A percentile compares a stretch with the other conserved stretches of the same genome.
These are phyloP conservation scores for Leccinum longicurvipes DNA, from an alignment of 768 basidiomycete species.

Conservation along the genomic window DNA sequence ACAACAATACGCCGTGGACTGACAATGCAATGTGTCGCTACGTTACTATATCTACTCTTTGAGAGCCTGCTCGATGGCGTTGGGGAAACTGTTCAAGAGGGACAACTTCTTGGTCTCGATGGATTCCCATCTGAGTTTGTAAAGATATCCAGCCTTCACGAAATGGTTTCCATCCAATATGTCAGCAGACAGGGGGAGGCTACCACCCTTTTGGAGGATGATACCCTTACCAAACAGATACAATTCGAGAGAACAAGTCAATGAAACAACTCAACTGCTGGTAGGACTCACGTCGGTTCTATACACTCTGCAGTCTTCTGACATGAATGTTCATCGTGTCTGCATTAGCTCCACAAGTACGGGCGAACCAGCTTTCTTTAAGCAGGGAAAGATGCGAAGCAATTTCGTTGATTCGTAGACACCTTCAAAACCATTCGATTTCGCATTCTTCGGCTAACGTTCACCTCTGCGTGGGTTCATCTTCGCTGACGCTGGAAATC, in stretches of 20 bases:
- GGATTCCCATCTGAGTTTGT: constrained; percentile 40
- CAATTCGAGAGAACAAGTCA: constrained; percentile 15
- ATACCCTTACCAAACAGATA: constrained; percentile 34
- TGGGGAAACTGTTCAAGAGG: constrained; percentile 28
- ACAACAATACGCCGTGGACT: not conserved
- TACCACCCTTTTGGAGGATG: constrained; percentile 32
- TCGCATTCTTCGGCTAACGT: not conserved
- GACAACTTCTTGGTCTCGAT: constrained; percentile 25
- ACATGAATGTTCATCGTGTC: constrained; percentile 41
- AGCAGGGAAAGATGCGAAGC: constrained; percentile 35
- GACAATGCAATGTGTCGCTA: not conserved
- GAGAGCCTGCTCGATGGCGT: constrained; percentile 28
- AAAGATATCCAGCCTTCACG: constrained; percentile 34
- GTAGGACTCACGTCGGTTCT: constrained; percentile 29
- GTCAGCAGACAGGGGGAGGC: constrained; percentile 32
- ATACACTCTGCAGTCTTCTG: too few species aligned
- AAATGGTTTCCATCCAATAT: constrained; percentile 37
- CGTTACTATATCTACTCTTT: not conserved
- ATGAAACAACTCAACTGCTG: not conserved
- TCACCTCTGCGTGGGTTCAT: constrained; percentile 12
- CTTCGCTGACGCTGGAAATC: constrained; percentile 44
- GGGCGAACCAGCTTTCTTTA: constrained; percentile 34
- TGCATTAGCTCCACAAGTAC: constrained; percentile 42
- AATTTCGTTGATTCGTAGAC: constrained; percentile 37
- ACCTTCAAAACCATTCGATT: constrained; percentile 14